Evolutionary conservation across 176 grass and related monocot species (phyloP).

Genomic region (Oryza coarctata): DNA sequence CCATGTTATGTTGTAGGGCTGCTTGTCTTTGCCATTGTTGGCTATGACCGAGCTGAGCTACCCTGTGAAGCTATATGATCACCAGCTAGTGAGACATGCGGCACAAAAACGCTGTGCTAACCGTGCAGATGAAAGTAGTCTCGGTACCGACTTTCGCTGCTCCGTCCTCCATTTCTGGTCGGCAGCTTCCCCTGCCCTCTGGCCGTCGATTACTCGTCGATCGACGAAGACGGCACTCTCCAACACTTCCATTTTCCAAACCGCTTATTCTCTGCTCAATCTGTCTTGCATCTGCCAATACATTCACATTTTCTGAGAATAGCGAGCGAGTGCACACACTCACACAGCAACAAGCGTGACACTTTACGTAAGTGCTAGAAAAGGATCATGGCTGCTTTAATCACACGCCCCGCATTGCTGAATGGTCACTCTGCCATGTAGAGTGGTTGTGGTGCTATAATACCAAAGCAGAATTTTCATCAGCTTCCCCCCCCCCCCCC

Average conservation of each 20-base stretch:
- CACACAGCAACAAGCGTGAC: neutral
- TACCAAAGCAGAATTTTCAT: neutral
- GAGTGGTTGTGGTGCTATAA: neutral
- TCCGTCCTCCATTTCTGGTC: neutral
- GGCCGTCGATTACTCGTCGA: neutral
- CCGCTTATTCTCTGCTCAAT: neutral
- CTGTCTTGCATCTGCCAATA: too few relatives aligned
- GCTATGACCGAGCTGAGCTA: too few relatives aligned
- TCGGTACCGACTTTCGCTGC: conserved; percentile 19
- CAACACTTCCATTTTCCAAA: too few relatives aligned
- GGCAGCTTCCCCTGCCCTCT: conserved; percentile 4
- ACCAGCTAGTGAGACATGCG: neutral
- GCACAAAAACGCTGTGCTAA: neutral
- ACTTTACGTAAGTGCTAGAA: neutral
- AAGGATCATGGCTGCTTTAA: neutral
- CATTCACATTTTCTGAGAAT: neutral
- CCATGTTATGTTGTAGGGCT: too few relatives aligned
- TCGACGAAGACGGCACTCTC: neutral
- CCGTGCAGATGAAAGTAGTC: neutral
- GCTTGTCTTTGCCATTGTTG: too few relatives aligned
- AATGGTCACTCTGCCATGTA: neutral
- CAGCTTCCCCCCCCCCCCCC: too few relatives aligned
- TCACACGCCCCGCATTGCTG: neutral
- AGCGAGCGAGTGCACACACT: neutral
- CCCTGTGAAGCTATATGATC: too few relatives aligned